These are phyloP conservation scores for Penicillium argentinense DNA, from an alignment of 495 filamentous ascomycete genomes.

Conservation along the genomic window DNA sequence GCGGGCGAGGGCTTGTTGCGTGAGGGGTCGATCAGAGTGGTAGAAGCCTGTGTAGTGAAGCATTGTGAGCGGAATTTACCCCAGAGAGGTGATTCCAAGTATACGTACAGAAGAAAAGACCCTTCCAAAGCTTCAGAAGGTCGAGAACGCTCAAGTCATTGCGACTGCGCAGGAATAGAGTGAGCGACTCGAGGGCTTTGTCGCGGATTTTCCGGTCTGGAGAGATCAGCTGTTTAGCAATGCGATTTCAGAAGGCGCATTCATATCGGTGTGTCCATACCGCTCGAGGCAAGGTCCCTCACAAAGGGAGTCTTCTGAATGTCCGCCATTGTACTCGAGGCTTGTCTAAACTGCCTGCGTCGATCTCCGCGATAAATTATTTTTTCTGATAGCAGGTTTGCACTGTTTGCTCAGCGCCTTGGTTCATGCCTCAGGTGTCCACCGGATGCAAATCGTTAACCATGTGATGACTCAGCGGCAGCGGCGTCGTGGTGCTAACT, in stretches of 20 bases:
- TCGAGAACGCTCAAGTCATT: conserved; percentile 71
- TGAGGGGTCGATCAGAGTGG: conserved; percentile 86
- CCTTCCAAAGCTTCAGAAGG: conserved; percentile 91
- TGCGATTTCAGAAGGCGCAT: background rate
- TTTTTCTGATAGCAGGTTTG: conserved; percentile 37
- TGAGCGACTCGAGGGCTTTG: conserved; percentile 75
- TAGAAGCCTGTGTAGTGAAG: conserved; percentile 59
- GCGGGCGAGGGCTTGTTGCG: conserved; percentile 79
- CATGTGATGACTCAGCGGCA: background rate
- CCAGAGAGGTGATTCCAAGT: background rate
- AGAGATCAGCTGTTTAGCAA: conserved; percentile 7
- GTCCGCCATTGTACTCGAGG: conserved; percentile 43
- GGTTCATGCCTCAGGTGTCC: conserved; percentile 17
- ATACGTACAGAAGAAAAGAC: conserved; percentile 81
- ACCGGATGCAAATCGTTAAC: background rate
- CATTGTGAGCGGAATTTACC: background rate
- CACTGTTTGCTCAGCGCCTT: conserved; percentile 30
- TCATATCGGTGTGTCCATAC: conserved; percentile 39
- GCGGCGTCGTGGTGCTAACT: too few species aligned
- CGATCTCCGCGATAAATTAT: conserved; percentile 32
- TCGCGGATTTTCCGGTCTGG: conserved; percentile 80
- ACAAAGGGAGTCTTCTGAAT: conserved; percentile 66
- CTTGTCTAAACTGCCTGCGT: background rate
- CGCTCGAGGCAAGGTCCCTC: conserved; percentile 74
- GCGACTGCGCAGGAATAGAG: conserved; percentile 69